These are phyloP conservation scores for Pythium coloratum DNA, from an alignment of 352 stramenopile species.

Conservation along the genomic window DNA sequence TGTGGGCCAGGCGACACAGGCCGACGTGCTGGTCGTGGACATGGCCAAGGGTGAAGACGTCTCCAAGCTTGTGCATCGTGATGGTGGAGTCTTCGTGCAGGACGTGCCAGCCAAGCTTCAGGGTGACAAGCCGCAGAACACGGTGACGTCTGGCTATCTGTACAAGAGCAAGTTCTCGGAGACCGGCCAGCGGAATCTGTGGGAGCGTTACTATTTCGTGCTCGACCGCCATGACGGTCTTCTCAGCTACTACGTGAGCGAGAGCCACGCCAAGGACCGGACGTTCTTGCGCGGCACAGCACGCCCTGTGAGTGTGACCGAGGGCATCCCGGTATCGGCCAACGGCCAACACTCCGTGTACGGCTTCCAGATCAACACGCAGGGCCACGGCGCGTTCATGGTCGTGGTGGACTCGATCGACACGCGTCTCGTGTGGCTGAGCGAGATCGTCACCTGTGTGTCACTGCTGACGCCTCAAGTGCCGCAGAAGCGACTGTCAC, in stretches of 20 bases:
- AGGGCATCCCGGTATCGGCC: conserved; percentile 74
- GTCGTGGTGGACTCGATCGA: conserved; percentile 85
- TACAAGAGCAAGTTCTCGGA: conserved; percentile 88
- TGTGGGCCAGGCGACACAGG: conserved; percentile 43
- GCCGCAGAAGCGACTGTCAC: conserved; percentile 55
- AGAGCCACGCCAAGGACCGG: conserved; percentile 81
- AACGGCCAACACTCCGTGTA: conserved; percentile 70
- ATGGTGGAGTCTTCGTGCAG: conserved; percentile 65
- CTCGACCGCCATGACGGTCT: conserved; percentile 72
- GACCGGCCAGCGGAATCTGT: conserved; percentile 76
- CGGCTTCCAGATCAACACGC: conserved; percentile 86
- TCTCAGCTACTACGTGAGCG: conserved; percentile 85
- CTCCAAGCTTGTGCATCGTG: conserved; percentile 73
- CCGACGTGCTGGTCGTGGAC: conserved; percentile 75
- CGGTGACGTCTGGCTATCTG: conserved; percentile 85
- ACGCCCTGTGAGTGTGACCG: conserved; percentile 74
- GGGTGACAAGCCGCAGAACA: conserved; percentile 42
- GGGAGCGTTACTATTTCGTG: conserved; percentile 88
- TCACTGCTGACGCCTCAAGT: conserved; percentile 35
- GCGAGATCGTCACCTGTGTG: conserved; percentile 70
- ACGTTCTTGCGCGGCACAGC: conserved; percentile 83
- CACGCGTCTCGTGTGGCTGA: conserved; percentile 78
- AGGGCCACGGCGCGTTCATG: conserved; percentile 84
- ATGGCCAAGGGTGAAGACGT: conserved; percentile 84
- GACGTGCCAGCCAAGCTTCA: conserved; percentile 45